Conservation (phyloP, 2,329 filamentous ascomycete genomes). For the Calonectria honghensis region DNA sequence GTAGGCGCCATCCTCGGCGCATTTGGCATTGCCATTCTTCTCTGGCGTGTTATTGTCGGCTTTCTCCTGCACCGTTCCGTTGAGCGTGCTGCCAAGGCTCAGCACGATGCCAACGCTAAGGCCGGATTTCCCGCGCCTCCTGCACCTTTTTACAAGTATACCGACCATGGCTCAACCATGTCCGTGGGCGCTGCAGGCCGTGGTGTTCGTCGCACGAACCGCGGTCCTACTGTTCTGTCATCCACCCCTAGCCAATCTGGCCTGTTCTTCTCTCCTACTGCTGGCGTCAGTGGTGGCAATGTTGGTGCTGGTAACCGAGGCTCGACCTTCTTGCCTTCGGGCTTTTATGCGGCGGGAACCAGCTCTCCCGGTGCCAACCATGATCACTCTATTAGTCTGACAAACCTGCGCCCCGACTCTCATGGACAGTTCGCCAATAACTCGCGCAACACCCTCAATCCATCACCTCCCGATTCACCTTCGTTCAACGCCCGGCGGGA, state of each 20-base stretch:
- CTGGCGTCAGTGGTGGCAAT: constrained; percentile 77
- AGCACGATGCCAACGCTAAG: constrained; percentile 83
- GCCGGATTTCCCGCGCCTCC: constrained; percentile 75
- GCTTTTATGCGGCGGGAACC: constrained; percentile 88
- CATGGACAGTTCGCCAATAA: constrained; percentile 66
- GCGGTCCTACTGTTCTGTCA: constrained; percentile 70
- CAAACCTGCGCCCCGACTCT: constrained; percentile 77
- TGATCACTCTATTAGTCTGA: constrained; percentile 75
- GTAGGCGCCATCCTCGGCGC: constrained; percentile 92
- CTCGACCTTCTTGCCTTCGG: constrained; percentile 90
- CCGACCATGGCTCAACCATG: constrained; percentile 74
- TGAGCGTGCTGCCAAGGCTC: constrained; percentile 86
- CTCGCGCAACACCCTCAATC: constrained; percentile 66
- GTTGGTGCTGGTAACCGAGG: constrained; percentile 75
- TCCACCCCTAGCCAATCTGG: constrained; percentile 78
- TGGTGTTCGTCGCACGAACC: constrained; percentile 70
- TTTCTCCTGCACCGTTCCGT: constrained; percentile 95
- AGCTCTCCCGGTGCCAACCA: constrained; percentile 69
- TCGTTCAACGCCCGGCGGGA: constrained; percentile 69
- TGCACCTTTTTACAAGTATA: constrained; percentile 79
- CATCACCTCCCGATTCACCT: constrained; percentile 80
- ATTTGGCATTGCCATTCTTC: constrained; percentile 85
- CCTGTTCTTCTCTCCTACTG: constrained; percentile 97
- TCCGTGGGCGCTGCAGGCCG: constrained; percentile 70
- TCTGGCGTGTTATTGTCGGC: constrained; percentile 91